Conservation (phyloP, 306 rosid species). For the Myrica gale region DNA sequence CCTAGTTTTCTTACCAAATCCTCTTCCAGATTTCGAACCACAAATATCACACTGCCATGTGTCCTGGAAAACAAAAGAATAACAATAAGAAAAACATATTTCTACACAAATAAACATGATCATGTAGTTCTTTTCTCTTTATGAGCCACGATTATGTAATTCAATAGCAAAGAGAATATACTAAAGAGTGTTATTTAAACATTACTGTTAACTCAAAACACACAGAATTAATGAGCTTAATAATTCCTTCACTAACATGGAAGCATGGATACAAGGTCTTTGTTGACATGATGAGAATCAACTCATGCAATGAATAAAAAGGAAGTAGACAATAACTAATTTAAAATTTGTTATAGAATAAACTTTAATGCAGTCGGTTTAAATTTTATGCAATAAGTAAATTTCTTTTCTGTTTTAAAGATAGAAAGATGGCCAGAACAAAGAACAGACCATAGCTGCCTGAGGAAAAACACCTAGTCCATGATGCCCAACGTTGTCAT, state of each 20-base stretch:
- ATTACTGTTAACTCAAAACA: not conserved
- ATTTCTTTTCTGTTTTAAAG: not conserved
- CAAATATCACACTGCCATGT: conserved; percentile 97
- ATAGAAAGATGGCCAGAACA: conserved; percentile 6
- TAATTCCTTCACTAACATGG: not conserved
- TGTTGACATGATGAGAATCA: not conserved
- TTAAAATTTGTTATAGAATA: not conserved
- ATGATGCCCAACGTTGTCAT: conserved; percentile 83
- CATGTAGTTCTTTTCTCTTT: not conserved
- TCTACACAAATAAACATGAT: conserved; percentile 7
- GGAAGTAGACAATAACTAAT: not conserved
- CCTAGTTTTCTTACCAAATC: conserved; percentile 68
- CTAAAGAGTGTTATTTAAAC: not conserved
- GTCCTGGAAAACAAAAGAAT: conserved; percentile 48
- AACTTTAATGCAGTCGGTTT: not conserved
- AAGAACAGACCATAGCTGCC: conserved; percentile 72
- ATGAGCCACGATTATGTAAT: no score
- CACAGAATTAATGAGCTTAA: not conserved
- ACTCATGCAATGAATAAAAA: not conserved
- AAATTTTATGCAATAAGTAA: not conserved
- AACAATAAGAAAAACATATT: not conserved
- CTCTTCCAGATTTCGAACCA: conserved; percentile 94
- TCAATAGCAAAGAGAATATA: no score
- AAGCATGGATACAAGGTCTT: not conserved
- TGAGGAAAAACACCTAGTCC: conserved; percentile 95